A percentile compares a stretch with the other conserved stretches of the same genome.
phyloP scores from a whole-genome alignment of 2,329 filamentous ascomycete species.

The Cadophora gregata region DNA sequence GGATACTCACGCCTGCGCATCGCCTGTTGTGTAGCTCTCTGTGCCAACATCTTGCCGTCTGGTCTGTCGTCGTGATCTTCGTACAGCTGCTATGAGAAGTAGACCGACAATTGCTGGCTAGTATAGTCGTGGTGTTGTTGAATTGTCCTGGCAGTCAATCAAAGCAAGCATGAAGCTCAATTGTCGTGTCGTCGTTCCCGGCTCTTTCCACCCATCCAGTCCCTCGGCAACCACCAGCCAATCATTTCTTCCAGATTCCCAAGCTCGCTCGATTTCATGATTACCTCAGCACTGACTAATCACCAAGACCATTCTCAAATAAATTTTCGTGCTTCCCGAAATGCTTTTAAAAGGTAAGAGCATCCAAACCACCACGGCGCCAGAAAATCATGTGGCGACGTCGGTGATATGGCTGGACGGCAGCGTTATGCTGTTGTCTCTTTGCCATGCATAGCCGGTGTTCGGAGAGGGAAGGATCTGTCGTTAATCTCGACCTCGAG shows the following conservation, averaged over 20 bases:
- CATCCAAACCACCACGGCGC: slow-evolving; percentile 44
- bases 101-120: background rate
- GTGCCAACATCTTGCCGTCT: slow-evolving; percentile 49
- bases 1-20: slow-evolving; percentile 48
- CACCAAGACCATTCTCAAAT: background rate
- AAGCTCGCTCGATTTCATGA: slow-evolving; percentile 26
- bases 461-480: slow-evolving; percentile 47
- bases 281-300: background rate
- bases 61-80: slow-evolving; percentile 16
- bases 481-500: slow-evolving; percentile 49
- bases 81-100: background rate
- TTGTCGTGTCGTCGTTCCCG: slow-evolving; percentile 38
- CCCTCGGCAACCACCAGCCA: slow-evolving; percentile 27
- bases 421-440: slow-evolving; percentile 43
- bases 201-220: slow-evolving; percentile 28
- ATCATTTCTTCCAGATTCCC: slow-evolving; percentile 29
- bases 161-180: slow-evolving; percentile 3
- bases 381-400: slow-evolving; percentile 38
- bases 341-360: slow-evolving; percentile 36
- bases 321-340: slow-evolving; percentile 25
- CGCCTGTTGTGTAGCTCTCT: slow-evolving; percentile 51
- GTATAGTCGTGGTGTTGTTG: background rate
- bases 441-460: slow-evolving; percentile 37
- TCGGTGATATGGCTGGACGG: slow-evolving; percentile 35
- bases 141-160: slow-evolving; percentile 16